Conservation (phyloP, 2,329 filamentous ascomycete genomes). For the Diaporthe citrichinensis region DNA sequence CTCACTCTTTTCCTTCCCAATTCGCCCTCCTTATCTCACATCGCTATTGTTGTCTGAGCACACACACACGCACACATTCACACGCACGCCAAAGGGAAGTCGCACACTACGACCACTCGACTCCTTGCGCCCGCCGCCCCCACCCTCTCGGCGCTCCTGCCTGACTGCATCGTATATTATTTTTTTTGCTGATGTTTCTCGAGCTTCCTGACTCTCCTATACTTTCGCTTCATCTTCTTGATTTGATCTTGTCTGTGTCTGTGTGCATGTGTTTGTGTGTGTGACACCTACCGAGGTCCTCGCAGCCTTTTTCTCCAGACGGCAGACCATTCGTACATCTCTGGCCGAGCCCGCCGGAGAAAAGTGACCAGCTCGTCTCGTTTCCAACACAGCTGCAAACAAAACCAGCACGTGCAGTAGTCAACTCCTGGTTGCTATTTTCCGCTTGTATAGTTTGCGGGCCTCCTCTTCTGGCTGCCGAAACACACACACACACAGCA, state of each 20-base stretch:
- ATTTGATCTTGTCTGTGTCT: conserved; percentile 12
- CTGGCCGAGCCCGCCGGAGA: conserved; percentile 12
- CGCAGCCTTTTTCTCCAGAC: neutral
- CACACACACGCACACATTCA: neutral
- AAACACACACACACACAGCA: conserved; percentile 5
- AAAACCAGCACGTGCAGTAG: conserved; percentile 7
- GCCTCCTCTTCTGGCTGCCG: conserved; percentile 20
- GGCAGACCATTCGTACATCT: conserved; percentile 10
- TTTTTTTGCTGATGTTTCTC: conserved; percentile 3
- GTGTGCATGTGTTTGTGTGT: neutral
- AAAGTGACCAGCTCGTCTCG: conserved; percentile 11
- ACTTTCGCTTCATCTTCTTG: conserved; percentile 28
- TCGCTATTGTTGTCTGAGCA: conserved; percentile 15
- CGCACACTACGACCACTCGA: neutral
- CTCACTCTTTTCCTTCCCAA: neutral
- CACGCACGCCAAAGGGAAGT: conserved; percentile 4
- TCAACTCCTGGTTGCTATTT: conserved; percentile 7
- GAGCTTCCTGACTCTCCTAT: conserved; percentile 4
- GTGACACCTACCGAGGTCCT: conserved; percentile 14
- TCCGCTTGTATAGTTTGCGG: conserved; percentile 5
- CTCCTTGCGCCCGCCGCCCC: conserved; percentile 15
- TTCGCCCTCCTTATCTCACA: conserved; percentile 17
- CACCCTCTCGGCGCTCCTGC: neutral
- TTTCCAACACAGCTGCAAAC: conserved; percentile 21
- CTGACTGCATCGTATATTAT: neutral